These are phyloP conservation scores for Polychaeton citri DNA, from an alignment of 2,329 filamentous ascomycete genomes.

Conservation along the genomic window DNA sequence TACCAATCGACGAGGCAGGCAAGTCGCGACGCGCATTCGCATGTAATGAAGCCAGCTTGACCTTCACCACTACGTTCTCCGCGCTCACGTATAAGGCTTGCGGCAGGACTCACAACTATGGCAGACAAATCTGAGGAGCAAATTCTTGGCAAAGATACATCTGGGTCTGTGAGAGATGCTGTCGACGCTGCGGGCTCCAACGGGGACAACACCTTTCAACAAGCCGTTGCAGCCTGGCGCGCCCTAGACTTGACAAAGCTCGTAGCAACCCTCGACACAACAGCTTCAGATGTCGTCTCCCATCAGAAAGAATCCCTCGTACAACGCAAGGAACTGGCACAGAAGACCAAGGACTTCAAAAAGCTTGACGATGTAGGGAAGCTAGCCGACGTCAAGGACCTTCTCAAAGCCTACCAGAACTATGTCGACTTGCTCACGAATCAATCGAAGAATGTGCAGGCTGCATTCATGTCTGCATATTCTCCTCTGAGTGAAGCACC, in stretches of 20 bases:
- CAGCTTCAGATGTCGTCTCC: slow-evolving; percentile 85
- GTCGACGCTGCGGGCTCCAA: slow-evolving; percentile 22
- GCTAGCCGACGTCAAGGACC: slow-evolving; percentile 71
- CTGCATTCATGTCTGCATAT: slow-evolving; percentile 84
- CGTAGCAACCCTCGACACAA: slow-evolving; percentile 74
- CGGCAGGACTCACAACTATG: too few relatives aligned
- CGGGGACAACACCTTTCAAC: slow-evolving; percentile 86
- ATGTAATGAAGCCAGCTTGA: background rate
- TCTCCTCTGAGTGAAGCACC: slow-evolving; percentile 88
- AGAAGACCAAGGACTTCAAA: slow-evolving; percentile 96
- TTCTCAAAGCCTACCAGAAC: slow-evolving; percentile 82
- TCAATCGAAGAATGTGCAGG: slow-evolving; percentile 88
- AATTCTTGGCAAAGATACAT: too few relatives aligned
- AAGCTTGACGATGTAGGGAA: slow-evolving; percentile 86
- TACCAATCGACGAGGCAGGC: too few relatives aligned
- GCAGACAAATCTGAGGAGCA: background rate
- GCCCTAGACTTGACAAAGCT: slow-evolving; percentile 78
- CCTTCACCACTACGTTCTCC: background rate
- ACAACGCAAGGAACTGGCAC: slow-evolving; percentile 92
- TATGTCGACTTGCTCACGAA: slow-evolving; percentile 96
- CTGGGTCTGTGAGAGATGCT: background rate
- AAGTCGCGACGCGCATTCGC: background rate
- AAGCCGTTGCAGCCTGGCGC: slow-evolving; percentile 90
- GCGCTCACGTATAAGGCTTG: background rate
- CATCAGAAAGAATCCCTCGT: slow-evolving; percentile 93